Conservation (phyloP, 306 rosid species). For the Hylodesmum podocarpum region DNA sequence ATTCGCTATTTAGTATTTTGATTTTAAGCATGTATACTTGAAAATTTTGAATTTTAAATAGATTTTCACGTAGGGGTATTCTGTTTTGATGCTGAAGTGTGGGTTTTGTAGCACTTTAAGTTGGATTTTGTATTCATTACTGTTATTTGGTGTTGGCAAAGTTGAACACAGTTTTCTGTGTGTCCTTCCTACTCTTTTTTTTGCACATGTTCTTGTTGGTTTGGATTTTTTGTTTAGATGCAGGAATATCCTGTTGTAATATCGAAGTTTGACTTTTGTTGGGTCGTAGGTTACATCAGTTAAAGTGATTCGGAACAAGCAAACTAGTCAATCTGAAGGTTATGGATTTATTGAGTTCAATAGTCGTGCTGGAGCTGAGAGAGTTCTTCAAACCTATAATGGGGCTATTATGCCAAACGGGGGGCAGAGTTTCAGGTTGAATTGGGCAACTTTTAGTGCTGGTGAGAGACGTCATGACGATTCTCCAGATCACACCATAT, state of each 20-base stretch:
- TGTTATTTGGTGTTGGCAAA: not conserved
- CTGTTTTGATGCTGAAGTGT: not conserved
- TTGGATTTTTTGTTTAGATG: not conserved
- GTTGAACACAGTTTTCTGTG: not conserved
- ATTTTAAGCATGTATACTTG: not conserved
- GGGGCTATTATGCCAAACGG: slow-evolving; percentile 91
- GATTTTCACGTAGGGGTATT: too few relatives aligned
- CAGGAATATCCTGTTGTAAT: not conserved
- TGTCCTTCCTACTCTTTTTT: too few relatives aligned
- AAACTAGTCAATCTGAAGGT: slow-evolving; percentile 78
- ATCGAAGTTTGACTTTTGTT: not conserved
- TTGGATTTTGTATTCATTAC: not conserved
- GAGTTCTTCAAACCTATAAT: slow-evolving; percentile 67
- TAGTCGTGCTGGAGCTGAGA: slow-evolving; percentile 73
- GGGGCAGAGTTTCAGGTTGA: slow-evolving; percentile 75
- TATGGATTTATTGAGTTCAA: slow-evolving; percentile 88
- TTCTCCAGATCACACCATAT: slow-evolving; percentile 79
- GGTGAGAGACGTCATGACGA: slow-evolving; percentile 90
- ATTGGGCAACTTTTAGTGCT: slow-evolving; percentile 85
- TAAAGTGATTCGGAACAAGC: slow-evolving; percentile 90
- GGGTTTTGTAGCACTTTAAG: not conserved
- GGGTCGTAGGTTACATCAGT: slow-evolving; percentile 56
- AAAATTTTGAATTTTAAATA: not conserved
- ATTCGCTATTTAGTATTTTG: too few relatives aligned
- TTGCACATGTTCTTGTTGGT: not conserved